phyloP scores from a whole-genome alignment of 768 basidiomycete species.

The Agaricus blazei region DNA sequence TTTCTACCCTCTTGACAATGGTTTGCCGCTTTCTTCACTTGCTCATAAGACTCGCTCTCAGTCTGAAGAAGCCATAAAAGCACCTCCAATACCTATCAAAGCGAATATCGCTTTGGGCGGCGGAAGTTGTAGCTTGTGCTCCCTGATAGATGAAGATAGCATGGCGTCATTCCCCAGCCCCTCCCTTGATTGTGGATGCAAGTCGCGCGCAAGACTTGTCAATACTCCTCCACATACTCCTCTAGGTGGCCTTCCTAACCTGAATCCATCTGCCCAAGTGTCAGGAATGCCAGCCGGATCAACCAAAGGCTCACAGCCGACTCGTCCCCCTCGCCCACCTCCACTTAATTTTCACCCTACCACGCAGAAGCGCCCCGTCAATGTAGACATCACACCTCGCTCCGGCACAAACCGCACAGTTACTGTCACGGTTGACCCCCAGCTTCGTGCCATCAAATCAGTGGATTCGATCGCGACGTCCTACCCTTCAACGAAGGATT shows the following conservation, averaged over 20 bases:
- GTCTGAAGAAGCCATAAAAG: background rate
- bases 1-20: background rate
- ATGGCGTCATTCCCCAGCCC: background rate
- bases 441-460: background rate
- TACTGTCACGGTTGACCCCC: constrained; percentile 1
- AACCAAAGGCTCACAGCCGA: constrained; percentile 14
- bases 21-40: background rate
- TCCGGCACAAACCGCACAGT: background rate
- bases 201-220: constrained; percentile 1
- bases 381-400: constrained; percentile 3
- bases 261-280: constrained; percentile 12
- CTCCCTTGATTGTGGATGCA: background rate
- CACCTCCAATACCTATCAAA: background rate
- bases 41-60: background rate
- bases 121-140: background rate
- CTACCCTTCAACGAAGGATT: background rate
- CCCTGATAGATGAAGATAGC: constrained; percentile 1
- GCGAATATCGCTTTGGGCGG: background rate
- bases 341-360: background rate
- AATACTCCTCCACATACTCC: constrained; percentile 19
- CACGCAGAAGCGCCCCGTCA: constrained; percentile 3
- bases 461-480: background rate
- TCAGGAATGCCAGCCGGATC: constrained; percentile 11
- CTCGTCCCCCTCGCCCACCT: constrained; percentile 15
- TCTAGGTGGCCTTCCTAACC: constrained; percentile 19